These are phyloP conservation scores for Fusarium sp. DNA, from an alignment of 2,329 filamentous ascomycete species.

Conservation along the genomic window DNA sequence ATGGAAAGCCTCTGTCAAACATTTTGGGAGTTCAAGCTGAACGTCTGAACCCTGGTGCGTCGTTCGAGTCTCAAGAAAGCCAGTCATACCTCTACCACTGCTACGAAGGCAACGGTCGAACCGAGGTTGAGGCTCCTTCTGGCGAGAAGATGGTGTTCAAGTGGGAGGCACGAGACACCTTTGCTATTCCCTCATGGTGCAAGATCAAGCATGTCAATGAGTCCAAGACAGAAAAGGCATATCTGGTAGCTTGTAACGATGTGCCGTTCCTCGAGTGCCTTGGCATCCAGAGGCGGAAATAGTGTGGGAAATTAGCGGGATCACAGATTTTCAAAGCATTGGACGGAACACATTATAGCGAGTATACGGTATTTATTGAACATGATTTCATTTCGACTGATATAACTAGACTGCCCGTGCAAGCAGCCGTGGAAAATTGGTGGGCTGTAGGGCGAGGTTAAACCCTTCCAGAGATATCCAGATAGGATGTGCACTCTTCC, in stretches of 20 bases:
- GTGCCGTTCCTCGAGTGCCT: constrained; percentile 51
- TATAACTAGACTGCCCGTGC: not conserved
- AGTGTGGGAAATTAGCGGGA: not conserved
- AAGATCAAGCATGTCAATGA: constrained; percentile 62
- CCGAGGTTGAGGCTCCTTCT: constrained; percentile 54
- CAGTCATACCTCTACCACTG: constrained; percentile 69
- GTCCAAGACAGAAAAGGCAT: constrained; percentile 47
- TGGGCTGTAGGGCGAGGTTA: too few species aligned
- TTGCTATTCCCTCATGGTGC: constrained; percentile 68
- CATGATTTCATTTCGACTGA: not conserved
- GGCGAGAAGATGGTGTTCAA: constrained; percentile 53
- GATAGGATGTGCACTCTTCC: too few species aligned
- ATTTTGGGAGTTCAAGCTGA: constrained; percentile 66
- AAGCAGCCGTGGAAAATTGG: too few species aligned
- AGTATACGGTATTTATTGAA: not conserved
- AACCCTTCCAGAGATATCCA: too few species aligned
- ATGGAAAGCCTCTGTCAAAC: constrained; percentile 56
- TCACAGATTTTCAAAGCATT: too few species aligned
- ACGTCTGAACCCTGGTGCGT: constrained; percentile 58
- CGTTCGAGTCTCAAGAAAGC: constrained; percentile 60
- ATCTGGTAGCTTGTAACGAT: constrained; percentile 55
- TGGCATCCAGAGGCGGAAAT: constrained; percentile 21
- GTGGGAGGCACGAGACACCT: constrained; percentile 67
- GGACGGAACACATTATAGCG: not conserved
- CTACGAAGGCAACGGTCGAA: constrained; percentile 62